Percentiles rank a stretch among this genome's conserved stretches.
Evolutionary conservation across 768 basidiomycete genomes (phyloP).

Genomic region (Rhodotorula taiwanensis): DNA sequence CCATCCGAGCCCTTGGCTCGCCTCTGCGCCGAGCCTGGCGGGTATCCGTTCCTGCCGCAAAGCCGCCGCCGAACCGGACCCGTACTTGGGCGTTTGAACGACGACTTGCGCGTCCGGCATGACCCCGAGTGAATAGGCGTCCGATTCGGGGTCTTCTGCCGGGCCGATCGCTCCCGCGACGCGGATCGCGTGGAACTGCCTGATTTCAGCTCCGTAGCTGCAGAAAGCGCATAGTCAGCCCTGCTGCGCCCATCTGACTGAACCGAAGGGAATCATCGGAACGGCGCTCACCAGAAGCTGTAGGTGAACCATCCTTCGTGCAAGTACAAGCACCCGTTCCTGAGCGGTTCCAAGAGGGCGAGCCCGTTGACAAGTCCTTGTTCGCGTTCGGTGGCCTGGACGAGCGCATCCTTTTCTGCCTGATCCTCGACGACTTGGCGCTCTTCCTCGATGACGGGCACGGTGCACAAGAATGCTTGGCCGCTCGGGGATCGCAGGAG

Average conservation of each 20-base stretch:
- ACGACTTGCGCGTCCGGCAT: constrained; percentile 27
- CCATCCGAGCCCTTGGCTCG: constrained; percentile 46
- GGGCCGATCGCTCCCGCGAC: constrained; percentile 46
- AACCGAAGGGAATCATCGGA: neutral
- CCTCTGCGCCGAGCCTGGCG: constrained; percentile 60
- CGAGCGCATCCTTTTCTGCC: constrained; percentile 12
- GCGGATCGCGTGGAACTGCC: constrained; percentile 89
- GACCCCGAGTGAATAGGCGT: constrained; percentile 38
- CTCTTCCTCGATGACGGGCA: constrained; percentile 15
- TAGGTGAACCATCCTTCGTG: constrained; percentile 96
- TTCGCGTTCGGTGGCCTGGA: constrained; percentile 18
- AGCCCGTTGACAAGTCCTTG: constrained; percentile 34
- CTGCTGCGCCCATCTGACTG: no score
- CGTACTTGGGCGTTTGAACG: constrained; percentile 38
- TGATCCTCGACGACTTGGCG: neutral
- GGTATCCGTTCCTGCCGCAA: constrained; percentile 51
- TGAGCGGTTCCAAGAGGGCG: constrained; percentile 36
- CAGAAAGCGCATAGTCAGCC: neutral
- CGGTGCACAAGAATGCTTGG: constrained; percentile 39
- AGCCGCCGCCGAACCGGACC: constrained; percentile 53
- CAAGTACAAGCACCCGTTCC: constrained; percentile 51
- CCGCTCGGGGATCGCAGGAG: constrained; percentile 36
- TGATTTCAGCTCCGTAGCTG: constrained; percentile 72
- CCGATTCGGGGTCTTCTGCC: constrained; percentile 42
- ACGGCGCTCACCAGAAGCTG: constrained; percentile 57